Conservation (phyloP, 2,329 filamentous ascomycete genomes). For the Ascochyta koolunga region DNA sequence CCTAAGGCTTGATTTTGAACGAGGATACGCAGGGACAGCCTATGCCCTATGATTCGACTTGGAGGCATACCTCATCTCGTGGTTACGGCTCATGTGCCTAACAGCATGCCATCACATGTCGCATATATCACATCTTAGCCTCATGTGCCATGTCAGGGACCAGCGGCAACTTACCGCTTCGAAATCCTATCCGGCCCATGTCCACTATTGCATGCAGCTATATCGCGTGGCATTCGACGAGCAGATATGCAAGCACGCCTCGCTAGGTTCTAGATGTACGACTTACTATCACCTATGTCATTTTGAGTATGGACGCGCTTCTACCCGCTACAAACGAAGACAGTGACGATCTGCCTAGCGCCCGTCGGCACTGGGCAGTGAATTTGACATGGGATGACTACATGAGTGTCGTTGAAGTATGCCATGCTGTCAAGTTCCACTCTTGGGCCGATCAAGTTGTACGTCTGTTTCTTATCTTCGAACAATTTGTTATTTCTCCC, state of each 20-base stretch:
- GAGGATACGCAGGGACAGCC: background rate
- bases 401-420: background rate
- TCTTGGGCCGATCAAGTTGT: background rate
- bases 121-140: slow-evolving; percentile 4
- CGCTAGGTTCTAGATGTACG: background rate
- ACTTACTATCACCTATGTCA: background rate
- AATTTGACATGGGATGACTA: background rate
- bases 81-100: background rate
- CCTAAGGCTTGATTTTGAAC: background rate
- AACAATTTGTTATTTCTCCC: background rate
- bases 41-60: background rate
- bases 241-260: background rate
- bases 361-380: background rate
- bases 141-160: slow-evolving; percentile 12
- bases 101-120: slow-evolving; percentile 8
- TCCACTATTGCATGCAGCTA: slow-evolving; percentile 3
- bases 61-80: background rate
- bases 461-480: background rate
- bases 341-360: slow-evolving; percentile 13
- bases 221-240: slow-evolving; percentile 4
- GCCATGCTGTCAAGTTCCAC: slow-evolving; percentile 4
- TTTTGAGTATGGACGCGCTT: slow-evolving; percentile 9
- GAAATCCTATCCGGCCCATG: background rate
- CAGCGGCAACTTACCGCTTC: slow-evolving; percentile 11
- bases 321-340: slow-evolving; percentile 7